A percentile compares a stretch with the other conserved stretches of the same genome.
Conservation (phyloP, 257 asterid genomes). For the Ilex asprella region DNA sequence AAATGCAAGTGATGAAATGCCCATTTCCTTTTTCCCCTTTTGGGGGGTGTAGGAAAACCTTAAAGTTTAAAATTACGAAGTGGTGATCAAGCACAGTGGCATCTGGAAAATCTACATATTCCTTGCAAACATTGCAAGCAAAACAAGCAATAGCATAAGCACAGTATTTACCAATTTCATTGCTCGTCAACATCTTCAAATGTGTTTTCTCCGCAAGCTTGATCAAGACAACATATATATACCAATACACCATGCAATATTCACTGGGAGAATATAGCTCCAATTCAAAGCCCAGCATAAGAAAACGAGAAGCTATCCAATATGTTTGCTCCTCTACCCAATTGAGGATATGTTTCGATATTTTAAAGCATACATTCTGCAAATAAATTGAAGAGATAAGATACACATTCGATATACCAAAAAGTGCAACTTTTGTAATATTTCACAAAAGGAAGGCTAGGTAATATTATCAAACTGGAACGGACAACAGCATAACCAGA, state of each 20-base stretch:
- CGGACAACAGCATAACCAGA: too few relatives aligned
- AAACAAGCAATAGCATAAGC: not conserved
- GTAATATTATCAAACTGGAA: too few relatives aligned
- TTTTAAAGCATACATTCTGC: constrained; percentile 57
- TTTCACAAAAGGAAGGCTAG: too few relatives aligned
- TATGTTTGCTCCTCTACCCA: constrained; percentile 99
- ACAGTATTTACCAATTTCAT: constrained; percentile 59
- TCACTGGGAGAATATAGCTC: constrained; percentile 86
- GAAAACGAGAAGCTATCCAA: constrained; percentile 93
- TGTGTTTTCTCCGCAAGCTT: constrained; percentile 96
- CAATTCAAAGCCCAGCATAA: constrained; percentile 81
- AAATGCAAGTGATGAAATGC: too few relatives aligned
- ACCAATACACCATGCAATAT: constrained; percentile 99
- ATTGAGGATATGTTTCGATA: constrained; percentile 70
- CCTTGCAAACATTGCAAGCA: not conserved
- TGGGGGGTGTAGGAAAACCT: not conserved
- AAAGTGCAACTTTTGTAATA: too few relatives aligned
- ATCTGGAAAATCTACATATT: not conserved
- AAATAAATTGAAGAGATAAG: not conserved
- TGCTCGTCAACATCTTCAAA: constrained; percentile 53
- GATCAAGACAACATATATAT: constrained; percentile 71
- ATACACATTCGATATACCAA: too few relatives aligned
- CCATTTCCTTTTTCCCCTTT: too few relatives aligned
- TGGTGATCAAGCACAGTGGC: not conserved
- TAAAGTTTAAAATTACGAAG: too few relatives aligned